Evolutionary conservation across 805 yeast species (phyloP).

Genomic region (Pichia rugopelliculosa): DNA sequence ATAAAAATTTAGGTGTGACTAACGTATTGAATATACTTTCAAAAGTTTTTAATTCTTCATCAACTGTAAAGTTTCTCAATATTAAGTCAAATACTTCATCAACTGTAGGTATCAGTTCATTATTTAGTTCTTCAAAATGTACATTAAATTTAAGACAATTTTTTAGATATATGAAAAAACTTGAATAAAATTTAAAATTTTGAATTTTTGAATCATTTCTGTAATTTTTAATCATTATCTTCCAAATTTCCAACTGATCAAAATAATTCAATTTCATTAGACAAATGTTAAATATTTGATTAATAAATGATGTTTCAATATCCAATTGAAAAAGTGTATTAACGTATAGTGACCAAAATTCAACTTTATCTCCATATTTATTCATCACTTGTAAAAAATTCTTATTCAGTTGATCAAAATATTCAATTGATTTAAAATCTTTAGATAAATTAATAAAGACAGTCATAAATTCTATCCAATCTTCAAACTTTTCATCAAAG

Average conservation of each 20-base stretch:
- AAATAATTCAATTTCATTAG: not conserved
- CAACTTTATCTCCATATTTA: not conserved
- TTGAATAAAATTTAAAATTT: slow-evolving; percentile 1
- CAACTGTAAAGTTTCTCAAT: not conserved
- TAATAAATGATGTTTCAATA: not conserved
- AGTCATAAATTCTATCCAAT: not conserved
- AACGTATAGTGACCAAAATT: slow-evolving; percentile 4
- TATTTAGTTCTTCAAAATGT: not conserved
- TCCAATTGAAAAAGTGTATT: not conserved
- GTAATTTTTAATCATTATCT: not conserved
- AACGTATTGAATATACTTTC: slow-evolving; percentile 19
- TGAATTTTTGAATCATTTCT: not conserved
- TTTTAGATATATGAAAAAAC: slow-evolving; percentile 4
- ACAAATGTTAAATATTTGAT: not conserved
- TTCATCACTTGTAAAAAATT: not conserved
- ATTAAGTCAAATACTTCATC: slow-evolving; percentile 2
- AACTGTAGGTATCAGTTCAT: not conserved
- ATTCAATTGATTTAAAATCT: not conserved
- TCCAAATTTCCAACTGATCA: slow-evolving; percentile 2
- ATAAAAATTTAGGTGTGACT: slow-evolving; percentile 28
- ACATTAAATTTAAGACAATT: not conserved
- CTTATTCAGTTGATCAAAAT: not conserved
- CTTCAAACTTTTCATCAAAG: not conserved
- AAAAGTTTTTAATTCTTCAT: not conserved
- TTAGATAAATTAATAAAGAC: not conserved